Percentiles rank a stretch among this genome's conserved stretches.
phyloP scores from a whole-genome alignment of 192 early-diverging fungal genomes.

The Oehlia diaphana region DNA sequence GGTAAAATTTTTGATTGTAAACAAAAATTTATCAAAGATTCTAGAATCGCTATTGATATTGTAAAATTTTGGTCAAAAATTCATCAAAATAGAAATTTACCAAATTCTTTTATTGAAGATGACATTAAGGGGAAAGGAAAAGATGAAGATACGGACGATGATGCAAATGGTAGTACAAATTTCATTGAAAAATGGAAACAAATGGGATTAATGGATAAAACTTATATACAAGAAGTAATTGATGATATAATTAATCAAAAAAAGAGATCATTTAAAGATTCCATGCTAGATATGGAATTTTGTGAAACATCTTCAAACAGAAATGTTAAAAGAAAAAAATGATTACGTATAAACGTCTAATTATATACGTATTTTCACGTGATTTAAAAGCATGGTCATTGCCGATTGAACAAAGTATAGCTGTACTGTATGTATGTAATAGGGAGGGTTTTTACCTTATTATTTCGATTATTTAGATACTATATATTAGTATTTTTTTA shows the following conservation, averaged over 20 bases:
- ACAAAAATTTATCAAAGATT: not conserved
- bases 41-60: slow-evolving; percentile 12
- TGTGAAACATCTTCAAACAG: too few relatives aligned
- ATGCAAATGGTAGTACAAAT: not conserved
- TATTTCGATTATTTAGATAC: too few relatives aligned
- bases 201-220: not conserved
- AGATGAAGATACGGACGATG: not conserved
- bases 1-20: slow-evolving; percentile 23
- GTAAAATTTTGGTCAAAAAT: slow-evolving; percentile 19
- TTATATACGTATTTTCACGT: too few relatives aligned
- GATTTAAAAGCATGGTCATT: too few relatives aligned
- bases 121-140: not conserved
- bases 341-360: too few relatives aligned
- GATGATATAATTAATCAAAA: not conserved
- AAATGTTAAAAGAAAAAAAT: too few relatives aligned
- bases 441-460: too few relatives aligned
- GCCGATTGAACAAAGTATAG: too few relatives aligned
- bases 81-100: not conserved
- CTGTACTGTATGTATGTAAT: too few relatives aligned
- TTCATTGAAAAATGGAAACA: slow-evolving; percentile 3
- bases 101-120: not conserved
- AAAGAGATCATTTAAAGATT: too few relatives aligned
- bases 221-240: not conserved
- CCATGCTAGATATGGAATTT: too few relatives aligned
- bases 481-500: too few relatives aligned